Evolutionary conservation across 1,139 yeast species (phyloP), one percentile per base, ranked within the genome.

Genomic region (Lizanozyma gosingica): DNA sequence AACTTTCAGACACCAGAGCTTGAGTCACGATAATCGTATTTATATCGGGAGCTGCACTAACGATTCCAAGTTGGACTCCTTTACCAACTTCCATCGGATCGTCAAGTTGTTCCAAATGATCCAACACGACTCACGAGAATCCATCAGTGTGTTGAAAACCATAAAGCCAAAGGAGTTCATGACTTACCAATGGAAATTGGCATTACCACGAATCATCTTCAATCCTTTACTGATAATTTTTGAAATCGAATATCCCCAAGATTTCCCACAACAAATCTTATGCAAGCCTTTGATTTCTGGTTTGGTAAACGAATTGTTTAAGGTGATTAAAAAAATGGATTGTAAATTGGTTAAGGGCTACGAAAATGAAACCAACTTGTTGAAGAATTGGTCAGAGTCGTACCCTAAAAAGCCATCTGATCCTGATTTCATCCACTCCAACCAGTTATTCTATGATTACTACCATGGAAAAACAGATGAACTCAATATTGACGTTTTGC

Each of bases 221-320:
- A 85, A 82, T 57, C 88, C 95, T 2, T 62, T 88, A 37, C 66
- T 86, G 38, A 71, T 87, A 33, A 58, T 86, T 17, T 79, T 88
- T 50, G 96, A 87, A 57, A 73, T 78, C 42, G 75, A 81, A 4
- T 71, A 65, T 49, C 87, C 94, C 1, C 63, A 64, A 33, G 62
- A 71, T 38, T 66, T 88, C 41, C 63, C 73, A 17, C 62, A 69
- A 34, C 87, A 85, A 57, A 83, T 87, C 37, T 67, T 87, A 44
- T 90, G 94, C 37, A 85, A 84, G 54, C 97, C 97, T 4, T 69
- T 88, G 46, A 73, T 86, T 27, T 74, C 86, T 14, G 97, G 97
- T 2, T 65, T 86, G 36, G 77, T 86, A 45, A 72, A 76, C 39
- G 97, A 88, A 62, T 63, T 85, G 38, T 73, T 80, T 44, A 79